Percentiles rank a stretch among this genome's conserved stretches.
Conservation (phyloP, 345 rosid genomes). For the Raphanus raphanistrum region DNA sequence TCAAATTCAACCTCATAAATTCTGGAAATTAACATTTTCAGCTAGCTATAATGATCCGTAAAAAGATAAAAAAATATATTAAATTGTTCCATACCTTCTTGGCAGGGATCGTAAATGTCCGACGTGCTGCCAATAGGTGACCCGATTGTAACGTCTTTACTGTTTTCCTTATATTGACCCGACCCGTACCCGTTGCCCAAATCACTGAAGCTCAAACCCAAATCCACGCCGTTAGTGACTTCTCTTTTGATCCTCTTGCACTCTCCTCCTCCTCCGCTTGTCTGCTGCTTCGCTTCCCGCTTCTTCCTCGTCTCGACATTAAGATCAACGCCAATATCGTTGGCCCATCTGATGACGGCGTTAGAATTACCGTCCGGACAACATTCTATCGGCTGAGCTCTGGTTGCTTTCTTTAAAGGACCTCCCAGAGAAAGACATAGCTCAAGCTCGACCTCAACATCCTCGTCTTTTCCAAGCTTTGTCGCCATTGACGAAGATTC, state of each 20-base stretch:
- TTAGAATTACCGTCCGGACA: not conserved
- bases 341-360: not conserved
- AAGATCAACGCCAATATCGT: not conserved
- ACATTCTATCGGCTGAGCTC: conserved; percentile 18
- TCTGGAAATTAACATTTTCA: not conserved
- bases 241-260: conserved; percentile 35
- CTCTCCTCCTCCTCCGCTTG: conserved; percentile 26
- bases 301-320: conserved; percentile 29
- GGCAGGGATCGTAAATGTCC: conserved; percentile 40
- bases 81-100: conserved; percentile 44
- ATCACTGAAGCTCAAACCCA: conserved; percentile 10
- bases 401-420: conserved; percentile 41
- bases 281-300: conserved; percentile 46
- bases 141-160: conserved; percentile 37
- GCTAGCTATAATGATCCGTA: not conserved
- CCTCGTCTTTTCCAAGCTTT: conserved; percentile 39
- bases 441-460: conserved; percentile 55
- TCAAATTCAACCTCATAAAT: not conserved
- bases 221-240: conserved; percentile 10
- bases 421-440: conserved; percentile 63
- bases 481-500: conserved; percentile 22
- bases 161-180: conserved; percentile 33
- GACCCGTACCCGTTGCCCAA: conserved; percentile 34
- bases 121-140: conserved; percentile 50
- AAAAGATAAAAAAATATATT: too few species aligned